Base-by-base conservation (phyloP, 1,284 basidiomycete species). In the Inonotus hispidus region DNA sequence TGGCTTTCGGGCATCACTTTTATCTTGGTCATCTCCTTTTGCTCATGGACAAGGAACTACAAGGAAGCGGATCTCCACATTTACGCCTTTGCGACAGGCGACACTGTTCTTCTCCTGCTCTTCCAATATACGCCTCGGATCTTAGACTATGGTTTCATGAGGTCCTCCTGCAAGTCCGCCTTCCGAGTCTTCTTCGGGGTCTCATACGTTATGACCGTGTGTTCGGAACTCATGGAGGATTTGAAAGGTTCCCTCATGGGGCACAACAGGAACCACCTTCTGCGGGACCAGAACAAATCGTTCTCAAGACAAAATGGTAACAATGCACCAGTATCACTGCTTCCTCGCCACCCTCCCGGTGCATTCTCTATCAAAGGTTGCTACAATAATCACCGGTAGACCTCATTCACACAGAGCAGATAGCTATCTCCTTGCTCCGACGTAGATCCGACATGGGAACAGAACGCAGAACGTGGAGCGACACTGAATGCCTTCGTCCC, bases 341-440 rank as follows among this genome's bases (percentile, higher is more conserved):
- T 27, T 7, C 50, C 27, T 52, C 50, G 50, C 50, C 50, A 52
- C 16, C 27, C 27, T 52, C 27, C 6, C 32, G 50, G 50, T 35
- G 21, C 50, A 32, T 32, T 16, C 50, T 23, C 32, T 4, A 16
- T 35, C 50, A 52, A 29, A 37, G 58, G 58, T 16, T 37, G 43
- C 25, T 27, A 54, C 38, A 25, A 53, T 54, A 38, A 54, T 60
- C 19, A 43, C 58, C 58, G 58, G 43, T 14, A 13, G 11, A 23
- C 39, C 16, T 16, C 16, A 47, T 32, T 25, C 27, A n/a, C 37
- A 23, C 10, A 35, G n/a, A 43, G 41, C 16, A 43, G 37, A 7
- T 43, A 37, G 47, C 27, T 59, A 59, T 59, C 58, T 59, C 39
- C 58, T 53, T 47, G 25, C 46, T 50, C 47, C 56, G 19, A 29